These are phyloP conservation scores for Capsicum pubescens DNA, from an alignment of 257 asterid species.

Conservation along the genomic window DNA sequence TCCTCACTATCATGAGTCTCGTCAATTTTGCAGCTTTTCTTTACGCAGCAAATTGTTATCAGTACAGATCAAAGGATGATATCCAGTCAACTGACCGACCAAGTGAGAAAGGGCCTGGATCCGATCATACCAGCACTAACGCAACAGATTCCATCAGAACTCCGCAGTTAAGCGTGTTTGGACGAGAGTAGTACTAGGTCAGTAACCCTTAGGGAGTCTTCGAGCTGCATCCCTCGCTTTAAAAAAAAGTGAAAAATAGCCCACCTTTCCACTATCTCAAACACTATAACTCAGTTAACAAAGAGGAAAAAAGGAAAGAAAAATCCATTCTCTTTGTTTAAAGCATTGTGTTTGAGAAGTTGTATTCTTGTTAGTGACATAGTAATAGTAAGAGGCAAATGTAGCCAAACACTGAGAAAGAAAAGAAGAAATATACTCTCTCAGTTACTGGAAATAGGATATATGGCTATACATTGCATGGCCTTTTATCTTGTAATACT, in stretches of 20 bases:
- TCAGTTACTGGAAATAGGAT: conserved; percentile 9
- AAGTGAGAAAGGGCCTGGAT: conserved; percentile 8
- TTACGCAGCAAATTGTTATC: conserved; percentile 74
- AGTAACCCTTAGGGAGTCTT: not conserved
- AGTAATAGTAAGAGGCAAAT: not conserved
- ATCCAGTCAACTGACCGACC: conserved; percentile 43
- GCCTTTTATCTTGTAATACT: not conserved
- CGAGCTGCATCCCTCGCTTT: not conserved
- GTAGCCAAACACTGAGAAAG: not conserved
- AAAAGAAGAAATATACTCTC: not conserved
- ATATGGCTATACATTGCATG: not conserved
- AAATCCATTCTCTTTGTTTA: not conserved
- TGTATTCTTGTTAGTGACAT: not conserved
- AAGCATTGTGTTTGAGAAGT: too few relatives aligned
- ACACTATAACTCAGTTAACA: not conserved
- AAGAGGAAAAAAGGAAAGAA: conserved; percentile 11
- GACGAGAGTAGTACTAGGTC: not conserved
- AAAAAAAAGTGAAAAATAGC: not conserved
- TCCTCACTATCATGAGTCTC: conserved; percentile 78
- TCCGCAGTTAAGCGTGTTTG: not conserved
- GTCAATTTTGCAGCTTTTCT: conserved; percentile 75
- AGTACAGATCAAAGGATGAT: conserved; percentile 70
- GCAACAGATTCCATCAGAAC: not conserved
- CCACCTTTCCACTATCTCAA: not conserved
- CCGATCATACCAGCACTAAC: conserved; percentile 1